Conservation (phyloP, 257 asterid genomes). For the Misopates orontium region DNA sequence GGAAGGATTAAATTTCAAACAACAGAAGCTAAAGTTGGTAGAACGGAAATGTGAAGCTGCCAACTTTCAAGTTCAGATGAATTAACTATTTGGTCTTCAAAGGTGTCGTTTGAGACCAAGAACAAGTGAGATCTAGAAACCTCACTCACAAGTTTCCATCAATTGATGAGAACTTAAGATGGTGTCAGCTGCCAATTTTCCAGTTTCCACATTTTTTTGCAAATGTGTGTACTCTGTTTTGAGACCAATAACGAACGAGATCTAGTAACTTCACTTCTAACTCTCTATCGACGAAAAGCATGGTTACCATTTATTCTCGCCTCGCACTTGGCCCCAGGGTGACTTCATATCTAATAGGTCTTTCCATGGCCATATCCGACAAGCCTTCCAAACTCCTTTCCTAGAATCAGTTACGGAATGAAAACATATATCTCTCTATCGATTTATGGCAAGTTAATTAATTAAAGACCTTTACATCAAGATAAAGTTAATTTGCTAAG, state of each 20-base stretch:
- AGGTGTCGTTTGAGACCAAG: slow-evolving; percentile 14
- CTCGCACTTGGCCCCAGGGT: no score
- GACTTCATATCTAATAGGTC: no score
- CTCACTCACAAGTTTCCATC: not conserved
- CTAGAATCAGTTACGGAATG: no score
- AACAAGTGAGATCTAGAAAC: not conserved
- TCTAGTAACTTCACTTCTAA: not conserved
- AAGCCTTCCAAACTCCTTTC: no score
- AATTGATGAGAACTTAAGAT: no score
- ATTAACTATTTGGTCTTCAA: not conserved
- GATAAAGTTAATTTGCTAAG: no score
- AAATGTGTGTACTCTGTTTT: not conserved
- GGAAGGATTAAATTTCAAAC: not conserved
- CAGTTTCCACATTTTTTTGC: no score
- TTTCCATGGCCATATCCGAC: no score
- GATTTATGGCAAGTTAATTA: no score
- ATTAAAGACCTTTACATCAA: no score
- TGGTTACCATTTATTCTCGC: not conserved
- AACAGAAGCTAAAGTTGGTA: not conserved
- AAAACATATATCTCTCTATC: no score
- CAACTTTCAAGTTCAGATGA: not conserved
- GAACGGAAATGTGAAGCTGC: not conserved
- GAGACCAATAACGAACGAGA: slow-evolving; percentile 2
- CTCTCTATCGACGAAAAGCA: not conserved
- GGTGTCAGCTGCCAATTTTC: no score